Evolutionary conservation across 2,329 filamentous ascomycete species (phyloP).

Genomic region (Penicillium sp.): DNA sequence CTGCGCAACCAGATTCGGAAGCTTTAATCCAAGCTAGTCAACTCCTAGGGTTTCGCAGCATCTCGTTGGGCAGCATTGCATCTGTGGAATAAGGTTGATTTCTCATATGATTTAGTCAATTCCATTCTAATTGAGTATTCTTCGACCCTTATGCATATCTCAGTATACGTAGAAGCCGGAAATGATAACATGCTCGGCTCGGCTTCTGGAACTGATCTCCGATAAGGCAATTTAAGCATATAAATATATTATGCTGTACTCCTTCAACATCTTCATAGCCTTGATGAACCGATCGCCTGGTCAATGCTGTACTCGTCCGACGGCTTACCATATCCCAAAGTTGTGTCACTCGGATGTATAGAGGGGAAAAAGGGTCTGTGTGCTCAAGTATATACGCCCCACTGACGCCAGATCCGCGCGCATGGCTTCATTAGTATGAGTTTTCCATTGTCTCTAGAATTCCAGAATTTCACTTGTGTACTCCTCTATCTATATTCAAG

Average conservation of each 20-base stretch:
- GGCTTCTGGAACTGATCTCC: background rate
- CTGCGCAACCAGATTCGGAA: slow-evolving; percentile 19
- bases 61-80: background rate
- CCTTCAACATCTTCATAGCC: background rate
- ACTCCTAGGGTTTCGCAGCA: background rate
- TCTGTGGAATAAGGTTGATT: background rate
- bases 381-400: slow-evolving; percentile 4
- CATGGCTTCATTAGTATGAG: slow-evolving; percentile 4
- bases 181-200: background rate
- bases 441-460: background rate
- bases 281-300: too few relatives aligned
- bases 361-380: background rate
- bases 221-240: background rate
- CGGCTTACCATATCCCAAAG: background rate
- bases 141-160: background rate
- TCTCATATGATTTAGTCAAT: background rate
- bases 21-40: slow-evolving; percentile 10
- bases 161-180: background rate
- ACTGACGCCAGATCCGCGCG: slow-evolving; percentile 23
- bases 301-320: background rate
- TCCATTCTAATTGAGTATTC: background rate
- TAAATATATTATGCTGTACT: background rate
- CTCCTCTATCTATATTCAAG: background rate
- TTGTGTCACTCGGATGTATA: background rate
- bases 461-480: background rate